A percentile compares a stretch with the other conserved stretches of the same genome.
Evolutionary conservation across 2,329 filamentous ascomycete genomes (phyloP).

Genomic region (Paecilomyces sp.): DNA sequence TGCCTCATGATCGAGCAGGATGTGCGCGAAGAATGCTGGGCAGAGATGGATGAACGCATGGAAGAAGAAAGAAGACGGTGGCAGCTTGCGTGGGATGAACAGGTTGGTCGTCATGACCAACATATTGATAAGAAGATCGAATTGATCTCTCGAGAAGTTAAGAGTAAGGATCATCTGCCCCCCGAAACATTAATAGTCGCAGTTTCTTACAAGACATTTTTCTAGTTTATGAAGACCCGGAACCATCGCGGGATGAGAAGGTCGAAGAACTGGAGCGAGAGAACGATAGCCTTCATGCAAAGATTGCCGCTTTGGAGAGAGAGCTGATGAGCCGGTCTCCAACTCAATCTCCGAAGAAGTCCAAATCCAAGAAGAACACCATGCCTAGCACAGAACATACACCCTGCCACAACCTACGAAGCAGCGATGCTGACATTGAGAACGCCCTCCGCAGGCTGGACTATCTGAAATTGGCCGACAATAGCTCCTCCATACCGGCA

Average conservation of each 20-base stretch:
- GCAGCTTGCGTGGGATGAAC: slow-evolving; percentile 69
- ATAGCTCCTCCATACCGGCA: slow-evolving; percentile 18
- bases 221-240: slow-evolving; percentile 42
- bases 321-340: slow-evolving; percentile 60
- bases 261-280: slow-evolving; percentile 62
- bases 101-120: slow-evolving; percentile 70
- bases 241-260: slow-evolving; percentile 48
- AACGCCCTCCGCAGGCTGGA: slow-evolving; percentile 32
- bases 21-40: slow-evolving; percentile 80
- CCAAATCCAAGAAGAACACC: slow-evolving; percentile 24
- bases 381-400: slow-evolving; percentile 12
- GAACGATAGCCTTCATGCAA: slow-evolving; percentile 61
- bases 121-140: slow-evolving; percentile 86
- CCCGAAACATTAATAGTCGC: background rate
- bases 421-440: slow-evolving; percentile 34
- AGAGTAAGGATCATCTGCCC: slow-evolving; percentile 26
- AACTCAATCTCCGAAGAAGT: slow-evolving; percentile 39
- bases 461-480: slow-evolving; percentile 29
- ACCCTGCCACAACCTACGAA: slow-evolving; percentile 21
- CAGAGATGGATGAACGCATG: slow-evolving; percentile 75
- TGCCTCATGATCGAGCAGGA: slow-evolving; percentile 73
- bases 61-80: slow-evolving; percentile 71
- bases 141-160: slow-evolving; percentile 53
- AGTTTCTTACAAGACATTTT: background rate
- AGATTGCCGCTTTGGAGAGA: slow-evolving; percentile 58